A percentile compares a stretch with the other conserved stretches of the same genome.
These are phyloP conservation scores for Starmera amethionina DNA, from an alignment of 805 yeast genomes.

Conservation along the genomic window DNA sequence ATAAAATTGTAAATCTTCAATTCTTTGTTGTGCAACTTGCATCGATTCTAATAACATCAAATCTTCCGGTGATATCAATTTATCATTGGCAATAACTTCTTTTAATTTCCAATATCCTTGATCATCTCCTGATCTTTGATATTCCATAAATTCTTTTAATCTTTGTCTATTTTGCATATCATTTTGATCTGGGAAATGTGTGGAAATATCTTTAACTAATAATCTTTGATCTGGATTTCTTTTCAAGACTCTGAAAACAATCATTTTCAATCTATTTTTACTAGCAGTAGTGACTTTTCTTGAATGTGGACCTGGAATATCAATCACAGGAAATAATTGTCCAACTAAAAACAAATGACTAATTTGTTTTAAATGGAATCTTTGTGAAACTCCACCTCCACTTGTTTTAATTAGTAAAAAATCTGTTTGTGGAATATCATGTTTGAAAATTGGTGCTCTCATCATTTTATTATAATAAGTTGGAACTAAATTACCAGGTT, in stretches of 20 bases:
- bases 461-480: constrained; percentile 86
- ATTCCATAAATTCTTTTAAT: constrained; percentile 95
- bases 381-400: constrained; percentile 62
- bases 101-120: constrained; percentile 93
- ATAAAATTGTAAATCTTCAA: constrained; percentile 70
- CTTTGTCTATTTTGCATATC: constrained; percentile 97
- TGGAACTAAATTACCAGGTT: constrained; percentile 88
- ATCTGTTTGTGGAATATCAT: constrained; percentile 70
- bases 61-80: constrained; percentile 91
- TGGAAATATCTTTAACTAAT: constrained; percentile 77
- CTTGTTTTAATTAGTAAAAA: constrained; percentile 72
- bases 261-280: constrained; percentile 86
- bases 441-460: constrained; percentile 89
- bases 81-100: constrained; percentile 57
- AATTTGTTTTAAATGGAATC: constrained; percentile 59
- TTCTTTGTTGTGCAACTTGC: constrained; percentile 85
- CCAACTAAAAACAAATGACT: constrained; percentile 81
- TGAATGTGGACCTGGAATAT: constrained; percentile 96
- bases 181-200: constrained; percentile 93
- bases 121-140: constrained; percentile 87
- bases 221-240: constrained; percentile 64
- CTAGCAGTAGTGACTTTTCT: constrained; percentile 90
- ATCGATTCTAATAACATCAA: constrained; percentile 77
- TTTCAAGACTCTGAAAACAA: constrained; percentile 81
- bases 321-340: constrained; percentile 85